These are phyloP conservation scores for Lactifluus pinguis DNA, from an alignment of 768 basidiomycete species.

Conservation along the genomic window DNA sequence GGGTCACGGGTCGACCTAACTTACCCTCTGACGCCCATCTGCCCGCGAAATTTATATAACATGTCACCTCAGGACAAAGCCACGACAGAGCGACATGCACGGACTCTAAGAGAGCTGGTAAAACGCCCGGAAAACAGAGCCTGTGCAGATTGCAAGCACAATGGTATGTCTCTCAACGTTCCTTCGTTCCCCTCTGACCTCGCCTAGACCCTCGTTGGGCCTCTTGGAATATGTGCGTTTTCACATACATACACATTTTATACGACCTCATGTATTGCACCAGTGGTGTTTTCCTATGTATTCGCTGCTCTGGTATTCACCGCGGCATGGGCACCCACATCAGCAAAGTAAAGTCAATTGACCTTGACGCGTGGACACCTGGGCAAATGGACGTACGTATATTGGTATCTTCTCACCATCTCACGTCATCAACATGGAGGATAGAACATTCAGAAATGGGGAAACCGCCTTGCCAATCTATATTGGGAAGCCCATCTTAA, in stretches of 20 bases:
- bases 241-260: not conserved
- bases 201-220: conserved; percentile 90
- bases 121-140: conserved; percentile 87
- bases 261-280: not conserved
- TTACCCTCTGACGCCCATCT: not conserved
- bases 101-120: conserved; percentile 76
- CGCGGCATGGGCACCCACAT: conserved; percentile 98
- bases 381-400: conserved; percentile 84
- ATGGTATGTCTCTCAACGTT: conserved; percentile 50
- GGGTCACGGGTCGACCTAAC: not conserved
- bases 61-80: conserved; percentile 68
- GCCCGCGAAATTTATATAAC: conserved; percentile 8
- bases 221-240: conserved; percentile 83
- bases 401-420: not conserved
- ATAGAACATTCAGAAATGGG: conserved; percentile 87
- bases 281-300: conserved; percentile 91
- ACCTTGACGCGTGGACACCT: conserved; percentile 95
- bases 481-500: conserved; percentile 98
- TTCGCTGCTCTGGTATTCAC: conserved; percentile 95
- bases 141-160: conserved; percentile 95
- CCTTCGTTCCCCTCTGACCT: not conserved
- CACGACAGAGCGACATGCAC: conserved; percentile 71
- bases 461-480: conserved; percentile 82
- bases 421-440: not conserved
- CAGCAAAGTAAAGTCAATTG: conserved; percentile 93